These are phyloP conservation scores for Gelatoporia subvermispora DNA, from an alignment of 768 basidiomycete species.

Conservation along the genomic window DNA sequence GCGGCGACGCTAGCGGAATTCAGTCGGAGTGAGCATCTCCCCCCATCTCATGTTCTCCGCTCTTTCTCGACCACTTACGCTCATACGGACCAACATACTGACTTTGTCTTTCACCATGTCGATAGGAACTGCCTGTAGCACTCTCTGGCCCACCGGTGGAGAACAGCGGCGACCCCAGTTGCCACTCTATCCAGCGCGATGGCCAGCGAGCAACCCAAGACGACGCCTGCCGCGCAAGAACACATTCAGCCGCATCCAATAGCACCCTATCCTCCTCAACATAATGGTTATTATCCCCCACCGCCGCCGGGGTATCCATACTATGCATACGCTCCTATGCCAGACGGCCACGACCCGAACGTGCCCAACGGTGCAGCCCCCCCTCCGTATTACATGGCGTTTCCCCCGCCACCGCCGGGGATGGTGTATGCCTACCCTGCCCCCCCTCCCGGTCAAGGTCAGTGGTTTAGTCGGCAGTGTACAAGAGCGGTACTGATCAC, in stretches of 20 bases:
- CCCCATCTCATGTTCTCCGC: conserved; percentile 22
- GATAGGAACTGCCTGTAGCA: conserved; percentile 7
- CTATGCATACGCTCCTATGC: conserved; percentile 22
- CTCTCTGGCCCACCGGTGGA: neutral
- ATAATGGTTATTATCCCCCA: conserved; percentile 21
- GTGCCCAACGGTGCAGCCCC: conserved; percentile 26
- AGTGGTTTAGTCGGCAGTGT: conserved; percentile 3
- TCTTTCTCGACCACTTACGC: conserved; percentile 2
- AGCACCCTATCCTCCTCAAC: conserved; percentile 17
- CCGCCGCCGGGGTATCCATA: conserved; percentile 20
- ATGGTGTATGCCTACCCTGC: conserved; percentile 41
- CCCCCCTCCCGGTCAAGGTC: conserved; percentile 34
- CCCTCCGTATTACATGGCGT: conserved; percentile 34
- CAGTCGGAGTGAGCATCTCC: conserved; percentile 27
- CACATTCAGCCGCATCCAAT: conserved; percentile 12
- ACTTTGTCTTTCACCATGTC: conserved; percentile 12
- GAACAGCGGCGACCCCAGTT: neutral
- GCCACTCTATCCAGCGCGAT: conserved; percentile 4
- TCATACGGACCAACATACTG: conserved; percentile 2
- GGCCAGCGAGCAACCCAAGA: conserved; percentile 17
- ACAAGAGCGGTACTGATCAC: neutral
- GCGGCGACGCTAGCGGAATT: conserved; percentile 29
- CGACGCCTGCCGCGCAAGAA: conserved; percentile 13
- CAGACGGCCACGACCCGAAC: conserved; percentile 30
- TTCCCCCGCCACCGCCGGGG: conserved; percentile 33